A percentile compares a stretch with the other conserved stretches of the same genome.
Evolutionary conservation across 2,329 filamentous ascomycete genomes (phyloP).

Genomic region (Xylariaceae sp.): DNA sequence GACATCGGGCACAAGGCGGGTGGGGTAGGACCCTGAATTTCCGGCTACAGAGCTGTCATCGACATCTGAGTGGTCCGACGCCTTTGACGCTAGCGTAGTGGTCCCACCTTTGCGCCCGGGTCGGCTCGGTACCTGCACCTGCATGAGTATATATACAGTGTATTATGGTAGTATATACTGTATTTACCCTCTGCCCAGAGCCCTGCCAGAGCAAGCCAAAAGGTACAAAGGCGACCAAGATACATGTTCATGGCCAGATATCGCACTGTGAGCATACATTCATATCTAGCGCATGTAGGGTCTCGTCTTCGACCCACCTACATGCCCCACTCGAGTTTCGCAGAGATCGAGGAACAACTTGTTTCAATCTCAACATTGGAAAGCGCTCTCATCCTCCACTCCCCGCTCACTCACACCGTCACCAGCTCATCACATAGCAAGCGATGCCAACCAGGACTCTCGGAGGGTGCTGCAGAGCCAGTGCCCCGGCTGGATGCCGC

Average conservation of each 20-base stretch:
- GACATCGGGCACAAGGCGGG: background rate
- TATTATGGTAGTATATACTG: too few species aligned
- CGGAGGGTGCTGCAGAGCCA: constrained; percentile 1
- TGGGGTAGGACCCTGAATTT: constrained; percentile 19
- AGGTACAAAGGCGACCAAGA: too few species aligned
- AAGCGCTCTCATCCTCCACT: background rate
- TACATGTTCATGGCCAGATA: background rate
- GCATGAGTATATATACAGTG: background rate
- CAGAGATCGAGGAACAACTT: constrained; percentile 20
- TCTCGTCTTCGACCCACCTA: constrained; percentile 20
- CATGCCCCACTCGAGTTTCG: constrained; percentile 7
- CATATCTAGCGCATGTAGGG: constrained; percentile 15
- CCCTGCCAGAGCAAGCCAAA: too few species aligned
- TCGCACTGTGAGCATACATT: background rate
- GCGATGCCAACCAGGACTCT: constrained; percentile 4
- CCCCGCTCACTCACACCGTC: background rate
- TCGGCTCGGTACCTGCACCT: background rate
- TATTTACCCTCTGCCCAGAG: too few species aligned
- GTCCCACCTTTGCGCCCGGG: background rate
- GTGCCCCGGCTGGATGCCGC: background rate
- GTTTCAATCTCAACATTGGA: constrained; percentile 10
- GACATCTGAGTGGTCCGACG: background rate
- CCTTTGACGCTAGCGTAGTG: background rate
- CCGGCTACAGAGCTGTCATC: background rate
- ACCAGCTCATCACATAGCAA: background rate